Percentiles rank a stretch among this genome's conserved stretches.
Evolutionary conservation across 2,329 filamentous ascomycete species (phyloP).

Genomic region (Fusarium clavum): DNA sequence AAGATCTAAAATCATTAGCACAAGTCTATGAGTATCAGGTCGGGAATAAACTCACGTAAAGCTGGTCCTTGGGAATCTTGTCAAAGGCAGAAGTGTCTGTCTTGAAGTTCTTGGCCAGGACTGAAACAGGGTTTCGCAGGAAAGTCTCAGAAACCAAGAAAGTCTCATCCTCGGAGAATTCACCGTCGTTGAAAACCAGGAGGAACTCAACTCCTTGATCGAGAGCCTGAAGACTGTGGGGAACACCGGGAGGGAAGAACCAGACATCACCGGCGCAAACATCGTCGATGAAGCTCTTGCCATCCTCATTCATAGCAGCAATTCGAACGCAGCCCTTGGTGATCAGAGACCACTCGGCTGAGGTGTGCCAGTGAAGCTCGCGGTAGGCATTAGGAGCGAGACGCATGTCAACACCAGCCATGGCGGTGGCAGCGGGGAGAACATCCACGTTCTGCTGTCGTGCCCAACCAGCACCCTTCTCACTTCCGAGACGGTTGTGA

Average conservation of each 20-base stretch:
- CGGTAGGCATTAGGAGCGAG: conserved; percentile 11
- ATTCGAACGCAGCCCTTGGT: conserved; percentile 18
- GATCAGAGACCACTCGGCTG: conserved; percentile 12
- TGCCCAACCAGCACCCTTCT: conserved; percentile 15
- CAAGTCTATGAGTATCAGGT: accelerated
- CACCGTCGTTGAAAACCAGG: conserved; percentile 11
- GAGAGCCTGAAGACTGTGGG: conserved; percentile 14
- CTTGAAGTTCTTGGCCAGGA: conserved; percentile 26
- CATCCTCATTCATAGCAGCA: conserved; percentile 12
- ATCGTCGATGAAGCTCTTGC: conserved; percentile 16
- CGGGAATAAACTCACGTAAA: not conserved
- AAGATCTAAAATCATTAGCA: not conserved
- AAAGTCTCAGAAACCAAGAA: conserved; percentile 22
- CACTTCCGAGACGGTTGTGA: conserved; percentile 17
- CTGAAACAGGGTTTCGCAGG: conserved; percentile 14
- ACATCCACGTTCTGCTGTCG: conserved; percentile 16
- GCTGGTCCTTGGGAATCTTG: conserved; percentile 13
- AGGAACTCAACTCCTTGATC: conserved; percentile 17
- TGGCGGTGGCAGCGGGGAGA: conserved; percentile 7
- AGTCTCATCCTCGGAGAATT: conserved; percentile 17
- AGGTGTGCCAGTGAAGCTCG: conserved; percentile 19
- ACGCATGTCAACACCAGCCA: conserved; percentile 24
- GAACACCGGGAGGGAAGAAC: conserved; percentile 20
- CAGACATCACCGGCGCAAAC: conserved; percentile 15
- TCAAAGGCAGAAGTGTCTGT: conserved; percentile 19